Conservation (phyloP, 2,329 filamentous ascomycete species). For the Aureobasidium sp. region DNA sequence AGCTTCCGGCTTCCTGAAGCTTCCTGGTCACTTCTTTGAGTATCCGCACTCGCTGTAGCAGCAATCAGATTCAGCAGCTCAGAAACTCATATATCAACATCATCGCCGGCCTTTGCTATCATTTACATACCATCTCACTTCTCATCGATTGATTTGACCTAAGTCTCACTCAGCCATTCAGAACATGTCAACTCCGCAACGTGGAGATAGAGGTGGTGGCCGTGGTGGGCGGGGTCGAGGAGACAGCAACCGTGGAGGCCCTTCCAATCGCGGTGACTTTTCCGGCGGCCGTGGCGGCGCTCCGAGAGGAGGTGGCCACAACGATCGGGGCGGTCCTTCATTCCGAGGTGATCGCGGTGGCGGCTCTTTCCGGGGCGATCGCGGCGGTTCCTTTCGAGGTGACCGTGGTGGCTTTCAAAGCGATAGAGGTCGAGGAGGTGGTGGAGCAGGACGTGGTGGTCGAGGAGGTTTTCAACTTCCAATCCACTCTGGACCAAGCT, state of each 20-base stretch:
- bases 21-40: background rate
- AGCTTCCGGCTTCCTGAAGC: background rate
- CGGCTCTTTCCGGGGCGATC: constrained; percentile 19
- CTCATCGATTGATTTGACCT: background rate
- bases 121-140: background rate
- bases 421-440: constrained; percentile 25
- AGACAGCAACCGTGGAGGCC: constrained; percentile 1
- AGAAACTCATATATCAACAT: background rate
- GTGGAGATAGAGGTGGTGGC: background rate
- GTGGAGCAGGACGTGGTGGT: constrained; percentile 18
- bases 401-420: constrained; percentile 23
- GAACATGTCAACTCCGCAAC: background rate
- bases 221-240: constrained; percentile 15
- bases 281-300: constrained; percentile 15
- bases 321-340: constrained; percentile 20
- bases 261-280: constrained; percentile 13
- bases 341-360: constrained; percentile 14
- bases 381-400: constrained; percentile 19
- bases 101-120: background rate
- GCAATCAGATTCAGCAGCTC: background rate
- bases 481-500: background rate
- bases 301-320: background rate
- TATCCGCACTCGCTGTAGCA: background rate
- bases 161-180: constrained; percentile 3
- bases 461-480: background rate